Conservation (phyloP, 164 flowering plant genomes). For the Vitis vinifera region DNA sequence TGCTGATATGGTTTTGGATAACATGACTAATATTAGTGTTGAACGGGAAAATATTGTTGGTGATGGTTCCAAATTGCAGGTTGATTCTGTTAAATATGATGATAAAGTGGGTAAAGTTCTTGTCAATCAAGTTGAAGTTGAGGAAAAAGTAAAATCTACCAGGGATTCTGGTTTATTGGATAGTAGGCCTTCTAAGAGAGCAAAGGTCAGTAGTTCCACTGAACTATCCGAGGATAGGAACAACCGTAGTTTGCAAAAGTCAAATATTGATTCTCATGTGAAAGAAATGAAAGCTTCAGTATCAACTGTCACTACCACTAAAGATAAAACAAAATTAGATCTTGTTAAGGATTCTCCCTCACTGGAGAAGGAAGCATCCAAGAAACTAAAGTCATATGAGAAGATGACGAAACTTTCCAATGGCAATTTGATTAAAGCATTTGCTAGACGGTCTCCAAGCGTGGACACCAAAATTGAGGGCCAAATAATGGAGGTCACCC, state of each 20-base stretch:
- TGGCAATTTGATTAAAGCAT: slow-evolving; percentile 26
- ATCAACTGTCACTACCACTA: slow-evolving; percentile 6
- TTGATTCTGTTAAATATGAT: slow-evolving; percentile 5
- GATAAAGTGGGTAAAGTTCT: slow-evolving; percentile 12
- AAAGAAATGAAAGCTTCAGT: slow-evolving; percentile 13
- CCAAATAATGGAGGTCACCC: slow-evolving; percentile 37
- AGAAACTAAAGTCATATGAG: slow-evolving; percentile 26
- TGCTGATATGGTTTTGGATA: neutral
- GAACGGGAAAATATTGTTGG: slow-evolving; percentile 9
- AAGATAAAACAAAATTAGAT: slow-evolving; percentile 23
- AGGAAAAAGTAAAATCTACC: slow-evolving; percentile 21
- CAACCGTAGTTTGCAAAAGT: slow-evolving; percentile 14
- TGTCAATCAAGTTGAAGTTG: slow-evolving; percentile 11
- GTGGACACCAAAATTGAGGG: slow-evolving; percentile 18
- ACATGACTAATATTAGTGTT: slow-evolving; percentile 1
- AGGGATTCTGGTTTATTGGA: slow-evolving; percentile 24
- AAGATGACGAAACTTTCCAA: slow-evolving; percentile 18
- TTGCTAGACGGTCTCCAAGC: slow-evolving; percentile 10
- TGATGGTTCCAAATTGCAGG: slow-evolving; percentile 1
- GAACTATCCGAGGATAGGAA: slow-evolving; percentile 21
- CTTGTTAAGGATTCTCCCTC: slow-evolving; percentile 17
- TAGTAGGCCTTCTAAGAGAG: slow-evolving; percentile 43
- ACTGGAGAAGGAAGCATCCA: slow-evolving; percentile 15
- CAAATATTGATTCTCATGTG: slow-evolving; percentile 8
- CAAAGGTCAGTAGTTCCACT: slow-evolving; percentile 31